Percentiles rank a stretch among this genome's conserved stretches.
Evolutionary conservation across 2,329 filamentous ascomycete genomes (phyloP).

Genomic region (Diaporthe citri): DNA sequence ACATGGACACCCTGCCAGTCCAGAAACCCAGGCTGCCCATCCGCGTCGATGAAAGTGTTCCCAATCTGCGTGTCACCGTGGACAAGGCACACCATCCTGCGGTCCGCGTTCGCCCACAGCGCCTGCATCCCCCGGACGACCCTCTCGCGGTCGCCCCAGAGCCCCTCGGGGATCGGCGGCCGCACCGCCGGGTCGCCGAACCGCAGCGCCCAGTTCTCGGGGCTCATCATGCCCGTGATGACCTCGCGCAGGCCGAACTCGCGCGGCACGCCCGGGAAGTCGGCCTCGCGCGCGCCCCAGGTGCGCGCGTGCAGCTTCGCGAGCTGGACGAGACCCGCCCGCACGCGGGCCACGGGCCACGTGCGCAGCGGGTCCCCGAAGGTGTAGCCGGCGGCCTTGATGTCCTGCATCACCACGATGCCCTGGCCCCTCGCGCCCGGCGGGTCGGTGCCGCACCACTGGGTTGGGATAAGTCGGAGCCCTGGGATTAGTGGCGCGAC

Average conservation of each 20-base stretch:
- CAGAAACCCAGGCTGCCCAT: slow-evolving; percentile 53
- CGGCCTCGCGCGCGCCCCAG: slow-evolving; percentile 50
- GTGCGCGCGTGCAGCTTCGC: slow-evolving; percentile 55
- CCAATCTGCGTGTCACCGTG: slow-evolving; percentile 59
- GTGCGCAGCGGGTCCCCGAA: slow-evolving; percentile 32
- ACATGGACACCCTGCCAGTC: slow-evolving; percentile 58
- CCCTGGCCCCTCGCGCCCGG: slow-evolving; percentile 35
- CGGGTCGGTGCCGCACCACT: slow-evolving; percentile 31
- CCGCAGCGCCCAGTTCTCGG: slow-evolving; percentile 27
- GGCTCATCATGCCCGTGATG: slow-evolving; percentile 42
- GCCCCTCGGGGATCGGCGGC: slow-evolving; percentile 25
- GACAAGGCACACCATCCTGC: slow-evolving; percentile 53
- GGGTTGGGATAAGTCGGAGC: slow-evolving; percentile 35
- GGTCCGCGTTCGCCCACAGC: slow-evolving; percentile 53
- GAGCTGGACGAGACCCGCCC: slow-evolving; percentile 52
- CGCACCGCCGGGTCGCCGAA: slow-evolving; percentile 36
- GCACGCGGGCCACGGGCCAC: slow-evolving; percentile 31
- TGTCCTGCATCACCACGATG: slow-evolving; percentile 31
- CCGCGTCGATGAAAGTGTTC: slow-evolving; percentile 56
- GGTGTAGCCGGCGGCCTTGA: slow-evolving; percentile 43
- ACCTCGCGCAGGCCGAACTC: slow-evolving; percentile 51
- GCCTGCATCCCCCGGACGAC: slow-evolving; percentile 46
- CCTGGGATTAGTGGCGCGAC: slow-evolving; percentile 43
- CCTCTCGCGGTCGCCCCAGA: slow-evolving; percentile 32
- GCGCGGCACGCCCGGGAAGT: slow-evolving; percentile 43